Conservation (phyloP, 2,329 filamentous ascomycete species). For the Tolypocladium ovalisporum region DNA sequence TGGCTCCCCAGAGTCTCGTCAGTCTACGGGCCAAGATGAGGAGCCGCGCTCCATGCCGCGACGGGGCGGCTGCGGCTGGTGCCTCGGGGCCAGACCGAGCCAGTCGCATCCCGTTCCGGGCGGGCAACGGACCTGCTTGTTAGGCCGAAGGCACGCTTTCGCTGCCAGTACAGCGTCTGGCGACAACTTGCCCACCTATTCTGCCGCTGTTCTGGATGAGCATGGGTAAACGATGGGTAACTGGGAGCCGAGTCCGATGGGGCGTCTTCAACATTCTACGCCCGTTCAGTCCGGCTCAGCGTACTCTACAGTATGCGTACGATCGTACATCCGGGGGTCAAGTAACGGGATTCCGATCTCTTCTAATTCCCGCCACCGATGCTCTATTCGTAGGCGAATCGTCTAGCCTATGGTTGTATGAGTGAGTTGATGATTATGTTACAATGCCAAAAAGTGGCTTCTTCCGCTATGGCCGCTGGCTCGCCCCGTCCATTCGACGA, state of each 20-base stretch:
- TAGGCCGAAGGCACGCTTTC: constrained; percentile 1
- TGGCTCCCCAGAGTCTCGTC: not conserved
- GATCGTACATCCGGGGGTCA: not conserved
- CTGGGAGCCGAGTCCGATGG: not conserved
- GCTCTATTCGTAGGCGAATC: not conserved
- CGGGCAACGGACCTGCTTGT: constrained; percentile 2
- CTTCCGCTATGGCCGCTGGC: not conserved
- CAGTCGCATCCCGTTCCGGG: not conserved
- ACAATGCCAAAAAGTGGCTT: not conserved
- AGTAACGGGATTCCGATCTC: not conserved
- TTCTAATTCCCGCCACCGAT: not conserved
- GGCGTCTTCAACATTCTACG: not conserved
- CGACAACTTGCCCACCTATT: not conserved
- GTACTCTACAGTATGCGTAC: too few relatives aligned
- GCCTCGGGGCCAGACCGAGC: not conserved
- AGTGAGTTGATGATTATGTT: not conserved
- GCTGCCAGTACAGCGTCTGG: not conserved
- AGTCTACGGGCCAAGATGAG: not conserved
- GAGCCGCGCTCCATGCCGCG: not conserved
- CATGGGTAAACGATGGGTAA: not conserved
- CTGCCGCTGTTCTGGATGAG: not conserved
- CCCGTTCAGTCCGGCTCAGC: too few relatives aligned
- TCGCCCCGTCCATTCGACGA: not conserved
- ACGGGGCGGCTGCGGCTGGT: not conserved
- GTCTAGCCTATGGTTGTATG: not conserved